Base-by-base conservation (phyloP, 352 stramenopile species). In the Phytophthora macrochlamydospora region DNA sequence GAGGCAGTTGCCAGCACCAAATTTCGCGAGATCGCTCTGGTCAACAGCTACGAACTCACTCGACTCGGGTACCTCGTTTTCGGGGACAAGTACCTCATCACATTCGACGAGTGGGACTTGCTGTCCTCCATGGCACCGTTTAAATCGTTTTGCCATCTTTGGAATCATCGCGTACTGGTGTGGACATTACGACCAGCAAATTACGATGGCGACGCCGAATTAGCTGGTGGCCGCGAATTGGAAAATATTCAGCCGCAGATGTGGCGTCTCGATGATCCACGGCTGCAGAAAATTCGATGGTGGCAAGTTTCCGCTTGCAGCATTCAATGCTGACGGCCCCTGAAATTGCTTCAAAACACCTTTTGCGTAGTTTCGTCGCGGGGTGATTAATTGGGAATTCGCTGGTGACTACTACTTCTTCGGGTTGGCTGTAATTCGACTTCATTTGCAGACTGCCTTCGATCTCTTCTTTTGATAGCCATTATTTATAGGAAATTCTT, bases 41-140 rank as follows among this genome's bases (percentile, higher is more conserved):
- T 73, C 30, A 59, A 52, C 7, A 57, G 45, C 40, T 70, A 62
- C 45, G 65, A 76, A n/a, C 56, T 76, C 32, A 46, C 69, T 54
- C 59, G 59, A 7, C 13, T 76, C 2, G 60, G 60, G 2, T 73
- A 73, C 11, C 24, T 73, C 9, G 49, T 73, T 7, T 63, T 69
- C 12, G 65, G 65, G 6, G 43, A 67, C 11, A 33, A 38, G 11
- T 65, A 62, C 35, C 6, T 69, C n/a, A 53, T 61, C 4, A 51
- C 51, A 0, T 60, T 58, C 12, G 28, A 65, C 18, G 60, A 73
- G 9, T 73, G 59, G 59, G 33, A 33, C 30, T 18, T 54, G 18
- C 13, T 71, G 8, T 46, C 45, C 0, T 40, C 64, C 1, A 45
- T 71, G 12, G 42, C 48, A 3, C 42, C 44, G 3, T 24, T 71